Percentiles rank a stretch among this genome's conserved stretches.
phyloP scores from a whole-genome alignment of 768 basidiomycete species.

The Suillus tomentosus region DNA sequence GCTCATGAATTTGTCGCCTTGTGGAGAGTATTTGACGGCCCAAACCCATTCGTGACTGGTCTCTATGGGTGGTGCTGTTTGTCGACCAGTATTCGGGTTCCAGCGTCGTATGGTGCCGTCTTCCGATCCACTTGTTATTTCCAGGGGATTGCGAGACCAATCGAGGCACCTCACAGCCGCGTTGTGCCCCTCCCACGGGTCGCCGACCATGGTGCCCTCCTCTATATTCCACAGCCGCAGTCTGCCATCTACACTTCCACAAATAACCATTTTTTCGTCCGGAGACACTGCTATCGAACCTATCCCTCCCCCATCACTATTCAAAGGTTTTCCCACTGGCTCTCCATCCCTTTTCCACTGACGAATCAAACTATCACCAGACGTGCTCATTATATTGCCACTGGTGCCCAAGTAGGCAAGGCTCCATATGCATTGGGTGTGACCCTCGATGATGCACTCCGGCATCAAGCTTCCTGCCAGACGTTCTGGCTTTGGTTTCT shows the following conservation, averaged over 20 bases:
- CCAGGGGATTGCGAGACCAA: slow-evolving; percentile 16
- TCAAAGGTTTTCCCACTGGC: not conserved
- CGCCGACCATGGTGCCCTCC: not conserved
- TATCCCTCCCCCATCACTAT: not conserved
- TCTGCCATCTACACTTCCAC: not conserved
- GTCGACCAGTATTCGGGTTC: slow-evolving; percentile 7
- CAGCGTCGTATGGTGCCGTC: slow-evolving; percentile 18
- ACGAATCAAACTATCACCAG: not conserved
- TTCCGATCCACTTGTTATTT: slow-evolving; percentile 11
- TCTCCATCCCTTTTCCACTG: not conserved
- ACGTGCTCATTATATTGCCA: not conserved
- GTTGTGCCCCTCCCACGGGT: not conserved
- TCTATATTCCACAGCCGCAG: not conserved
- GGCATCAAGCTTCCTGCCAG: not conserved
- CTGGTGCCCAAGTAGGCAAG: not conserved
- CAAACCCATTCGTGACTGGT: not conserved
- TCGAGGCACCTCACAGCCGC: slow-evolving; percentile 4
- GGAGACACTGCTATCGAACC: not conserved
- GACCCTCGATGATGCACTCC: not conserved
- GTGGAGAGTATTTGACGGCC: not conserved
- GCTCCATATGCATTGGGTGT: not conserved
- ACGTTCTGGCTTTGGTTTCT: not conserved
- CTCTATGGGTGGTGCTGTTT: not conserved
- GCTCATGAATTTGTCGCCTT: not conserved
- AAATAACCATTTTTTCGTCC: not conserved